Evolutionary conservation across 192 early-diverging fungal species (phyloP), one percentile per base, ranked within the genome.

Genomic region (Entomortierella parvispora): DNA sequence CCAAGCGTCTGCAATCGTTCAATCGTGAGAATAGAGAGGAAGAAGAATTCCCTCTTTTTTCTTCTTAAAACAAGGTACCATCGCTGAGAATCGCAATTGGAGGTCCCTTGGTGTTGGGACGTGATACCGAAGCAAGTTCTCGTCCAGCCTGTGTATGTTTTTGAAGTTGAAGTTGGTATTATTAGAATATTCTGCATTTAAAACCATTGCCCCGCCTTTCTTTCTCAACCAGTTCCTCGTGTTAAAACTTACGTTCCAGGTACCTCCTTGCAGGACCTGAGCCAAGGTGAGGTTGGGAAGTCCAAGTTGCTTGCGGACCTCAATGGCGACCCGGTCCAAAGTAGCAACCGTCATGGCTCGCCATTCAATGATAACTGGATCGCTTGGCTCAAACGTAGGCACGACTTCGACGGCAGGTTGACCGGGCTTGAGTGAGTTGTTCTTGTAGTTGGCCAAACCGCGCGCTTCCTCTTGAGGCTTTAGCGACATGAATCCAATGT

Each of bases 281-380:
- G 92, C 93, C 43, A 98, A 80, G 4, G 89, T 89, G 10, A 96
- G 76, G n/a, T 89, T 60, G 15, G 82, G 72, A 37, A 93, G 77
- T 1, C 74, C 77, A 14, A 92, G 83, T 22, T 78, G 62, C 12
- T 85, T 76, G 33, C 90, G 85, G 11, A 97, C 88, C 14, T 79
- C 72, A 1, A 86, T 81, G 0, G 90, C 93, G 1, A 95, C 87
- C 17, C 66, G 65, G 68, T 97, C 96, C 57, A 98, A 67, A 34
- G 94, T 82, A 1, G 88, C 85, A 1, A 98, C 93, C 0, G 95
- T 98, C 79, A 98, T 80, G 11, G 93, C 94, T 18, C 96, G 88
- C 96, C 96, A 98, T 71, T 98, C 96, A 48, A 96, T 90, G 42
- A 98, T 89, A 6, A 90, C 90, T 0, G 93, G 89, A 70, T 98